Conservation (phyloP, 306 rosid species). For the Quercus engelmannii region DNA sequence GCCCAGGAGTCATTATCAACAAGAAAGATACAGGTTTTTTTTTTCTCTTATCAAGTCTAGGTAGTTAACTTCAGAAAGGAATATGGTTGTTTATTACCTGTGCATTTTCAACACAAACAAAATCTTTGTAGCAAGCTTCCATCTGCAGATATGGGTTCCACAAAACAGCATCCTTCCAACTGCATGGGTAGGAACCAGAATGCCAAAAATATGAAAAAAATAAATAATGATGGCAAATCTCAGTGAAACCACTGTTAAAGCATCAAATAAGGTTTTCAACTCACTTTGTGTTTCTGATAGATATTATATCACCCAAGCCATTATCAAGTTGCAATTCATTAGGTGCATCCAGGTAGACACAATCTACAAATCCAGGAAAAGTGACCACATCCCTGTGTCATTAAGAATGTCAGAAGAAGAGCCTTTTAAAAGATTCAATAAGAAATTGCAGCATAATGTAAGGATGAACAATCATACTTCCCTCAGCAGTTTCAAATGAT, state of each 20-base stretch:
- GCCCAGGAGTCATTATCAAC: background rate
- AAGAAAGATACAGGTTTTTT: background rate
- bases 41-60: background rate
- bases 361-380: constrained; percentile 97
- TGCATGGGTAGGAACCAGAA: constrained; percentile 28
- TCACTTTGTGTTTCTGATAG: constrained; percentile 76
- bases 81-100: constrained; percentile 50
- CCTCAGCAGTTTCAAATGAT: background rate
- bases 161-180: constrained; percentile 95
- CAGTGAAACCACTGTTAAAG: constrained; percentile 20
- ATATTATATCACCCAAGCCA: constrained; percentile 81
- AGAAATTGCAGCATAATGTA: background rate
- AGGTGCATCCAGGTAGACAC: constrained; percentile 70
- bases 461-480: background rate
- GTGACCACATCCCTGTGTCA: constrained; percentile 66
- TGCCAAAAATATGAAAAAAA: constrained; percentile 6
- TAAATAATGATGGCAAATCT: background rate
- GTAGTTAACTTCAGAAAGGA: background rate
- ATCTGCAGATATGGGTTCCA: constrained; percentile 91
- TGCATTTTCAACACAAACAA: constrained; percentile 97
- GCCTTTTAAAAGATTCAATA: background rate
- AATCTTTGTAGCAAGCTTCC: constrained; percentile 93
- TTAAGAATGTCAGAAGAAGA: constrained; percentile 15
- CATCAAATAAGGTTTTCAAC: constrained; percentile 21
- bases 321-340: constrained; percentile 70